phyloP scores from a whole-genome alignment of 441 rosid genomes.

The Lepidium campestre region DNA sequence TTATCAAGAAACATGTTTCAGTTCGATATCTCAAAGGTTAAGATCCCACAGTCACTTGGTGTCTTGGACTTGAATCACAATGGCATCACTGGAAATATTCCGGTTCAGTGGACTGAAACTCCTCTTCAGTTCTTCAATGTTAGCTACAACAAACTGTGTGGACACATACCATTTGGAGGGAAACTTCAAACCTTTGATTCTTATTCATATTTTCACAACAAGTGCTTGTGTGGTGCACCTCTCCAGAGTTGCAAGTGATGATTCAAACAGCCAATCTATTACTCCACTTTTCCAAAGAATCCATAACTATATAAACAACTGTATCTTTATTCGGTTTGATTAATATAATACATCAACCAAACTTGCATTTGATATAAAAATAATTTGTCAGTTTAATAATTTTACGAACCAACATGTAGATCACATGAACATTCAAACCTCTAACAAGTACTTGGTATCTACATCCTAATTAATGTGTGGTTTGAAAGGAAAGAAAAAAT shows the following conservation, averaged over 20 bases:
- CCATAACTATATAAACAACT: not conserved
- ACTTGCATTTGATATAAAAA: not conserved
- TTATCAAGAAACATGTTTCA: slow-evolving; percentile 47
- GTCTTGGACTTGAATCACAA: slow-evolving; percentile 45
- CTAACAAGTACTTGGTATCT: no score
- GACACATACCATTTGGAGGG: slow-evolving; percentile 52
- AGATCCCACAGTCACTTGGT: slow-evolving; percentile 24
- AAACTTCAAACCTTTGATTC: slow-evolving; percentile 36
- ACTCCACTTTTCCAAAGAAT: not conserved
- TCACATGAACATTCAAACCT: no score
- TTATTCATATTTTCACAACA: slow-evolving; percentile 38
- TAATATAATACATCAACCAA: not conserved
- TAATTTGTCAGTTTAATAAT: no score
- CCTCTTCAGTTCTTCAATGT: slow-evolving; percentile 37
- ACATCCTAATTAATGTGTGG: no score
- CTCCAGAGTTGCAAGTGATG: slow-evolving; percentile 16
- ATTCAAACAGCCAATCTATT: not conserved
- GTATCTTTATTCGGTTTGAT: not conserved
- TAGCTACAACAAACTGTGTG: slow-evolving; percentile 58
- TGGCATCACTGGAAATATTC: slow-evolving; percentile 39
- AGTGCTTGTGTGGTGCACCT: slow-evolving; percentile 47
- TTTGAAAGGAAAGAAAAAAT: no score
- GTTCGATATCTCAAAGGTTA: slow-evolving; percentile 39
- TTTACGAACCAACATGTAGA: no score
- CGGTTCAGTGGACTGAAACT: slow-evolving; percentile 31